Evolutionary conservation across 2,329 filamentous ascomycete species (phyloP), one percentile per base, ranked within the genome.

Genomic region (Remersonia thermophila): DNA sequence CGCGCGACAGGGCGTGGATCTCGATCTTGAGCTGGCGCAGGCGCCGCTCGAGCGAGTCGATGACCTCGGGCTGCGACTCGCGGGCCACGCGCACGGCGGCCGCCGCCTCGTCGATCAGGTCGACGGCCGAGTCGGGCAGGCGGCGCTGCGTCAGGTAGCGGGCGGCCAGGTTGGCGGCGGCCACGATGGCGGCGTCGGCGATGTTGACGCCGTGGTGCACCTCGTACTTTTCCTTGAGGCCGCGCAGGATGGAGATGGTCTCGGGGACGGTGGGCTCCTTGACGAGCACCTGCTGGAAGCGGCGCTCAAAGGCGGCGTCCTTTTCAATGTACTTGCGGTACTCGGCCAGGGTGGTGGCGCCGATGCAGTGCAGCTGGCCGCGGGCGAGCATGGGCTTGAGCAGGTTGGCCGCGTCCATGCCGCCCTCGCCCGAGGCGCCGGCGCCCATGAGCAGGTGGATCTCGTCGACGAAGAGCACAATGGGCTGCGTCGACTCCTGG

Each of bases 271-370:
- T 71, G 2, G 91, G 91, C 56, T 98, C 91, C 64, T 95, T 95
- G 57, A 96, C 89, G 30, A 98, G 62, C 27, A 98, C 91, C 60
- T 98, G 91, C 59, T 98, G 91, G 71, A 98, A 98, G 59, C 91
- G 83, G 60, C 91, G 84, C 62, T 98, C 91, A 56, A 98, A 98
- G 32, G 91, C 91, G 31, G 85, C 83, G 52, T 98, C 91, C 63
- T 98, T 98, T 60, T 98, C 91, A 45, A 98, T 94, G 61, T 98
- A 96, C 60, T 98, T 98, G 54, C 91, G 77, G 62, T 98, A 98
- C 58, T 98, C 91, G 43, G 78, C 77, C 40, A 98, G 72, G 2
- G 91, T 98, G 2, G 91, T 98, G 5, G 91, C 91, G 59, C 91
- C 91, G 45, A 98, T 96, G 55, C 91, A 98, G 69, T 98, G 91